Base-by-base conservation (phyloP, 2,329 filamentous ascomycete species). In the Exophiala xenobiotica region DNA sequence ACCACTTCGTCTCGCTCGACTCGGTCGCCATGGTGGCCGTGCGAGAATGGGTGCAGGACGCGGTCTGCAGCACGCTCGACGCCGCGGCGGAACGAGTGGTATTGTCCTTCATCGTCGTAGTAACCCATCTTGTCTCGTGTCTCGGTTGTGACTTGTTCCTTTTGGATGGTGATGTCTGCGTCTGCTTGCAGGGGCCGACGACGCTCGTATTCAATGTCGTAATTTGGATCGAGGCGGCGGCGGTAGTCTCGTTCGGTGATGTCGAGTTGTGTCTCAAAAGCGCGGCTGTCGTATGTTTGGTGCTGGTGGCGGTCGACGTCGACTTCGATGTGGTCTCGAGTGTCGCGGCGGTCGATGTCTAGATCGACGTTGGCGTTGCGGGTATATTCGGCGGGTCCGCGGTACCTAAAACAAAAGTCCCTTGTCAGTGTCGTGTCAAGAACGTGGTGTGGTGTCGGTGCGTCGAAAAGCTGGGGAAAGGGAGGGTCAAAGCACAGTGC, bases 61-160 rank as follows among this genome's bases (percentile, higher is more conserved):
- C 78, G 77, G 67, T 87, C 83, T 65, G 81, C 82, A 65, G 80
- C 83, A 66, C 79, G 77, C 73, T 83, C 78, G 62, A 87, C 76
- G 69, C 83, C 83, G 71, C 85, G 82, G 73, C 85, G 83, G 78
- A 88, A 82, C 63, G 80, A 84, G 75, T 87, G 85, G 75, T 87
- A 87, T 64, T 87, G 79, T 68, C 84, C 85, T 71, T 87, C 83
- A 76, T 87, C 81, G 81, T 87, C 85, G 83, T 87, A 87, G 77
- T 87, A 88, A 78, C 85, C 85, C 85, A 88, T 88, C 54, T 52
- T 49, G 46, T 68, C 84, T 83, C 78, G 72, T 73, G 66, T 78
- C 72, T 53, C 70, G 66, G 58, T 76, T 71, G 74, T 74, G 64
- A 80, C 73, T 64, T 79, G 67, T 62, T 69, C 63, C 60, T 66